Conservation (phyloP, 768 basidiomycete genomes). For the Tylopilus sp. region DNA sequence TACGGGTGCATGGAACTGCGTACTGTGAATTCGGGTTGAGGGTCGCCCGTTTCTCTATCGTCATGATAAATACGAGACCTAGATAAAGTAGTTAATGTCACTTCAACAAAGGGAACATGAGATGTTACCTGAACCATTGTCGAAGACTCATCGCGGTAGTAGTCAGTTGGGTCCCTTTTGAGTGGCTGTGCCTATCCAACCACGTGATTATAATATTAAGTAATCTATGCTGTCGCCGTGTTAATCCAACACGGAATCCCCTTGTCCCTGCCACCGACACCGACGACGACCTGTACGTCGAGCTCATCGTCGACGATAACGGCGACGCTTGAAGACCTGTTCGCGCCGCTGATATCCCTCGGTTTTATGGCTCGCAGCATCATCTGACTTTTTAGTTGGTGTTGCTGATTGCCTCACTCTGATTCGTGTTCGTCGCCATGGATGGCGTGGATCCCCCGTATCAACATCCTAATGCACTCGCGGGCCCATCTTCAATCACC, state of each 20-base stretch:
- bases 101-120: not conserved
- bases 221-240: constrained; percentile 28
- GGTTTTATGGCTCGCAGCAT: constrained; percentile 18
- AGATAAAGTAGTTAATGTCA: not conserved
- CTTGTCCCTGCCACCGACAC: constrained; percentile 36
- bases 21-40: constrained; percentile 32
- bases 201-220: constrained; percentile 33
- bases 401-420: constrained; percentile 24
- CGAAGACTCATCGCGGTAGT: constrained; percentile 8
- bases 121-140: constrained; percentile 25
- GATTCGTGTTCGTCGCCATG: constrained; percentile 24
- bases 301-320: constrained; percentile 32
- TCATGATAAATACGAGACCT: constrained; percentile 7
- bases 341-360: not conserved
- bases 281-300: constrained; percentile 27
- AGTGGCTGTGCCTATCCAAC: constrained; percentile 7
- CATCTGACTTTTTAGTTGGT: constrained; percentile 11
- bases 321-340: constrained; percentile 4
- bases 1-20: not conserved
- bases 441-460: constrained; percentile 25
- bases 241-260: constrained; percentile 32
- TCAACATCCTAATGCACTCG: constrained; percentile 51
- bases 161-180: not conserved
- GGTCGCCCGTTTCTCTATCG: not conserved
- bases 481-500: constrained; percentile 52